These are phyloP conservation scores for Chrysanthemum lavandulifolium DNA, from an alignment of 129 eudicot genomes.

Conservation along the genomic window DNA sequence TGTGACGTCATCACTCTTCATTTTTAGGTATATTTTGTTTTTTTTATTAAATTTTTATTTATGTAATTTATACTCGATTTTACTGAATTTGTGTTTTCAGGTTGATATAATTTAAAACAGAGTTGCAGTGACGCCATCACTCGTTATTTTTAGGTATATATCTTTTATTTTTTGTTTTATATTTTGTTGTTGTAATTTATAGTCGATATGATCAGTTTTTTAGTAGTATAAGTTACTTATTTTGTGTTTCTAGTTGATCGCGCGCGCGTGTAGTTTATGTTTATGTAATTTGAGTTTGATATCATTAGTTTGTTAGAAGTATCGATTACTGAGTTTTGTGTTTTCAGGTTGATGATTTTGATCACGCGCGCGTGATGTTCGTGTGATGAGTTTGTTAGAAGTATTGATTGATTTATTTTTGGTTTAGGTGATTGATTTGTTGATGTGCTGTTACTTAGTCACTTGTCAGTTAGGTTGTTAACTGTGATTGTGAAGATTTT, in stretches of 20 bases:
- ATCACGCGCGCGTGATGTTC: background rate
- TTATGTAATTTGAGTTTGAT: no score
- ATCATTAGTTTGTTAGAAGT: no score
- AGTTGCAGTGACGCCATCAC: background rate
- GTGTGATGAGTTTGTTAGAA: background rate
- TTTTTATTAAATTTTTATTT: background rate
- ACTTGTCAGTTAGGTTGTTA: background rate
- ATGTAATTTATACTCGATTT: conserved; percentile 6
- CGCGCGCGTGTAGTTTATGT: no score
- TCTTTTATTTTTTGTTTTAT: background rate
- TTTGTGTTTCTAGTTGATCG: no score
- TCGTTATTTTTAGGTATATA: background rate
- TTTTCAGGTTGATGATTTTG: background rate
- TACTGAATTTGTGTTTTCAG: conserved; percentile 1
- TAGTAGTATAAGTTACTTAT: no score
- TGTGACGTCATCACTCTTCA: background rate
- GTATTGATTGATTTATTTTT: background rate
- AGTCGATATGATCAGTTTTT: no score
- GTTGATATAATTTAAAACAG: background rate
- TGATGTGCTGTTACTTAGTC: background rate
- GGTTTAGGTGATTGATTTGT: background rate
- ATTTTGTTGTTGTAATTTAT: background rate
- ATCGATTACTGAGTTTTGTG: background rate
- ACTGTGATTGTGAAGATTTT: background rate
- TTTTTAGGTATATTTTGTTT: background rate